Evolutionary conservation across 495 filamentous ascomycete genomes (phyloP).

Genomic region (Talaromyces ruber): DNA sequence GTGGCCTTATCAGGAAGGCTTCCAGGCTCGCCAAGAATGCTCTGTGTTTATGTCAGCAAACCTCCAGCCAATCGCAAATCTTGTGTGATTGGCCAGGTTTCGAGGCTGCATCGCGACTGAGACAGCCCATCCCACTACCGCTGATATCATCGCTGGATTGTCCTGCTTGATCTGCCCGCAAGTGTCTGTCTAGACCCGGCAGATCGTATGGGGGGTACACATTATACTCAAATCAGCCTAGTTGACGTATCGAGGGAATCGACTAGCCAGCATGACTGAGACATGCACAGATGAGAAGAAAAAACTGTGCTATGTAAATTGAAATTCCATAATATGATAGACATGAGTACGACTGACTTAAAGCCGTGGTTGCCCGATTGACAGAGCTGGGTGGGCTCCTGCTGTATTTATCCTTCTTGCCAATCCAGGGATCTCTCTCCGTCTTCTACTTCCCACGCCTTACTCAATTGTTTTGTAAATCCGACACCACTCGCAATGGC

Average conservation of each 20-base stretch:
- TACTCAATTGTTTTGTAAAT: background rate
- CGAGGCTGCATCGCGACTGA: constrained; percentile 1
- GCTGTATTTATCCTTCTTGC: background rate
- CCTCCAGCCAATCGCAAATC: background rate
- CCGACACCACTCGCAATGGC: background rate
- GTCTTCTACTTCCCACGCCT: background rate
- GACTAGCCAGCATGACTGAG: background rate
- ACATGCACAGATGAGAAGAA: background rate
- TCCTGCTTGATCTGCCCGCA: background rate
- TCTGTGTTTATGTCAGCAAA: background rate
- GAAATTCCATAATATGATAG: background rate
- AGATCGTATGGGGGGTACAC: background rate
- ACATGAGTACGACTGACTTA: background rate
- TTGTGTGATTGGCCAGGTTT: background rate
- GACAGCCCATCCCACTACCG: background rate
- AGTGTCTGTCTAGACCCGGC: background rate
- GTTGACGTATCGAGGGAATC: background rate
- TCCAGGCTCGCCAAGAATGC: background rate
- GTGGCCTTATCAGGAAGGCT: background rate
- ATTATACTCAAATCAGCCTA: background rate
- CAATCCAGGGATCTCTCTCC: background rate
- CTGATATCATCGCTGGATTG: background rate
- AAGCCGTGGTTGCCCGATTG: background rate
- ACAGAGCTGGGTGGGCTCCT: background rate
- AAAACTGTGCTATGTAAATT: background rate